phyloP scores from a whole-genome alignment of 495 filamentous ascomycete species.

The Penicillium flavigenum region DNA sequence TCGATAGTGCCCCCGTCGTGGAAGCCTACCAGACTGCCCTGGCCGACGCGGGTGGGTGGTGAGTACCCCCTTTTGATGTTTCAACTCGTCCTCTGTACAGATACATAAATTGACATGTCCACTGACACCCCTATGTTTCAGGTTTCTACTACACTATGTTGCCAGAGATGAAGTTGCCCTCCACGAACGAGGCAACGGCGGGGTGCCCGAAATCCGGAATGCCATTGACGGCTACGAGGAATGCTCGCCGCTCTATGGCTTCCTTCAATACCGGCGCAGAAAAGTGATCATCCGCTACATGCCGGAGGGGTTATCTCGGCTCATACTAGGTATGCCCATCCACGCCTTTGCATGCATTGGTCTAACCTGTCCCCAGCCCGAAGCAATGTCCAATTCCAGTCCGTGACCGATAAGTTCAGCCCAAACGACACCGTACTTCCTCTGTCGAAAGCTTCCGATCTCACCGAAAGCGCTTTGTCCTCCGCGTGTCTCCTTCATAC shows the following conservation, averaged over 20 bases:
- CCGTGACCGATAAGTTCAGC: conserved; percentile 78
- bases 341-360: neutral
- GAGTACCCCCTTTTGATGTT: conserved; percentile 40
- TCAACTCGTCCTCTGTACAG: conserved; percentile 4
- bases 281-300: conserved; percentile 92
- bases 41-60: conserved; percentile 93
- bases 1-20: conserved; percentile 76
- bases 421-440: conserved; percentile 82
- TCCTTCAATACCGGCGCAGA: conserved; percentile 82
- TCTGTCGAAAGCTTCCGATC: conserved; percentile 68
- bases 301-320: conserved; percentile 82
- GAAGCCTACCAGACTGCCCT: conserved; percentile 81
- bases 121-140: conserved; percentile 35
- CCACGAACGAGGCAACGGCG: conserved; percentile 73
- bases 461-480: conserved; percentile 84
- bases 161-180: conserved; percentile 87
- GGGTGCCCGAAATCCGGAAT: conserved; percentile 79
- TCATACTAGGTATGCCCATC: conserved; percentile 74
- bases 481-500: conserved; percentile 88
- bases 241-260: conserved; percentile 84
- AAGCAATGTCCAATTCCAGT: conserved; percentile 89
- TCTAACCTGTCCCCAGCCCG: conserved; percentile 59
- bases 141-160: conserved; percentile 92
- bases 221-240: conserved; percentile 77
- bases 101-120: neutral